Percentiles rank a stretch among this genome's conserved stretches.
phyloP scores from a whole-genome alignment of 75 land plant genomes.

The Gnetum montanum region DNA sequence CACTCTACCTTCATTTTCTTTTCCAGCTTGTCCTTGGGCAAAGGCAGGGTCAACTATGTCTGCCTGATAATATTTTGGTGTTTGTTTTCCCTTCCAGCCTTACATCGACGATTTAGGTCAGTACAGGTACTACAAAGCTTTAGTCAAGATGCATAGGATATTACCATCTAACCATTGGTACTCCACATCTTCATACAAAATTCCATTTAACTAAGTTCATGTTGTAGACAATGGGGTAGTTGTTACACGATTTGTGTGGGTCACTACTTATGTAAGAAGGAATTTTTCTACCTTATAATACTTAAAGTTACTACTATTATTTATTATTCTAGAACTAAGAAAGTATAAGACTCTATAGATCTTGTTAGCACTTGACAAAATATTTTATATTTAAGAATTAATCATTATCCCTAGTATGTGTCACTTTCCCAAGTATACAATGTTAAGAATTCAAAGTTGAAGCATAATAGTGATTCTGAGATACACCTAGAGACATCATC shows the following conservation, averaged over 20 bases:
- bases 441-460: too few relatives aligned
- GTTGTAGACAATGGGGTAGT: slow-evolving; percentile 2
- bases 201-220: slow-evolving; percentile 1
- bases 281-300: neutral
- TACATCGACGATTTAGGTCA: too few relatives aligned
- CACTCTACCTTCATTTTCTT: too few relatives aligned
- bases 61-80: too few relatives aligned
- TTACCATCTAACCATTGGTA: neutral
- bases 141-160: neutral
- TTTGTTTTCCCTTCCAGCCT: too few relatives aligned
- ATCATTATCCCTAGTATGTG: neutral
- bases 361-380: neutral
- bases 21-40: too few relatives aligned
- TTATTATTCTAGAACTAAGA: too few relatives aligned
- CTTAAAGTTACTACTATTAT: too few relatives aligned
- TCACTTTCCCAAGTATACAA: neutral
- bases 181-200: neutral
- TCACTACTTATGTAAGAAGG: slow-evolving; percentile 4
- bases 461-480: too few relatives aligned
- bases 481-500: too few relatives aligned
- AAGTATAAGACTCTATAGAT: neutral
- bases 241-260: neutral
- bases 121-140: neutral
- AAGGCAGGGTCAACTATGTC: too few relatives aligned
- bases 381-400: too few relatives aligned